These are phyloP conservation scores for Crepidotus variabilis DNA, from an alignment of 768 basidiomycete species.

Conservation along the genomic window DNA sequence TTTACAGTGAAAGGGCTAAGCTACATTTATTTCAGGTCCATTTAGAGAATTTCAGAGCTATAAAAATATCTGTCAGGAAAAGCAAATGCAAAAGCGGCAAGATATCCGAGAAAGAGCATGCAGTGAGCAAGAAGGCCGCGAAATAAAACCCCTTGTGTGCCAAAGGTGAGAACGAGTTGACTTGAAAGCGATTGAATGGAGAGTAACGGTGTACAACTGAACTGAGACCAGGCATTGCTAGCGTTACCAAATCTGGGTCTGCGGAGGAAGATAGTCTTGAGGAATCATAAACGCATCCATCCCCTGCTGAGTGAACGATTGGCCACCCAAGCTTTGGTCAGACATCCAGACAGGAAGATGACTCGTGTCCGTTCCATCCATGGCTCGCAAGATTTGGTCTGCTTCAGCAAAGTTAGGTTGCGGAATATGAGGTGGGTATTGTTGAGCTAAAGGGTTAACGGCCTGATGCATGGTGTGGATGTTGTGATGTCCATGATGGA, in stretches of 20 bases:
- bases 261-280: conserved; percentile 64
- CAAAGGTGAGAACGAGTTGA: no score
- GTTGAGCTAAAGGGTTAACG: conserved; percentile 21
- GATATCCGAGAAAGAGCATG: no score
- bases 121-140: no score
- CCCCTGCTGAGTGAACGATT: conserved; percentile 72
- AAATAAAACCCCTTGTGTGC: no score
- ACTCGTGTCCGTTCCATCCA: conserved; percentile 67
- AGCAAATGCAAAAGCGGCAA: no score
- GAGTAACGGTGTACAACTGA: no score
- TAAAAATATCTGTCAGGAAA: no score
- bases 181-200: no score
- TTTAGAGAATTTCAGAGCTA: no score
- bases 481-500: conserved; percentile 9
- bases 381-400: conserved; percentile 74
- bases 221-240: no score
- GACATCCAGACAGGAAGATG: conserved; percentile 85
- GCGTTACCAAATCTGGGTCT: conserved; percentile 71
- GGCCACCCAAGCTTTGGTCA: conserved; percentile 77
- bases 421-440: conserved; percentile 21
- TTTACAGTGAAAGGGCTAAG: no score
- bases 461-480: conserved; percentile 5
- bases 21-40: no score
- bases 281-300: conserved; percentile 86
- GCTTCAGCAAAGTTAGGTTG: conserved; percentile 36